Evolutionary conservation across 2,329 filamentous ascomycete species (phyloP).

Genomic region (Scortechinia acanthostroma): DNA sequence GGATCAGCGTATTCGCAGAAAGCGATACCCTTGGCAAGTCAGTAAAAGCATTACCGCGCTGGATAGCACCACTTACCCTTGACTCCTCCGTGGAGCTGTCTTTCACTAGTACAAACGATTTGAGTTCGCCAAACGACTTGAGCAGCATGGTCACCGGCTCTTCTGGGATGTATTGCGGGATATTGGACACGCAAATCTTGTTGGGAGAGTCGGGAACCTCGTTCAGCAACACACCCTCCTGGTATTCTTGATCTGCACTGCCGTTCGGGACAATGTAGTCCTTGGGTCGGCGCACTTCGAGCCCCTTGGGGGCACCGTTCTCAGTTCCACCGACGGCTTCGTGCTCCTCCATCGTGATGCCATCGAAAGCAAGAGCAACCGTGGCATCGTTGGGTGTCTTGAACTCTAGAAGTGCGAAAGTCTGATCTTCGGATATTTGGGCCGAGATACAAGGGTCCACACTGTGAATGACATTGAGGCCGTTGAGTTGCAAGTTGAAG

Average conservation of each 20-base stretch:
- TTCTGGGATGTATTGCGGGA: constrained; percentile 80
- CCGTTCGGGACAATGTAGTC: constrained; percentile 90
- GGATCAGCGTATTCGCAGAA: constrained; percentile 92
- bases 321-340: constrained; percentile 42
- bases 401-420: constrained; percentile 86
- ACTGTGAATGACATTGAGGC: constrained; percentile 82
- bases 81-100: constrained; percentile 81
- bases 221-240: constrained; percentile 71
- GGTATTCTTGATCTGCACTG: constrained; percentile 65
- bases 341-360: constrained; percentile 69
- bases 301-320: constrained; percentile 40
- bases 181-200: constrained; percentile 88
- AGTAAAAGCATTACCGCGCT: background rate
- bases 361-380: constrained; percentile 81
- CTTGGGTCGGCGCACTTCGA: constrained; percentile 80
- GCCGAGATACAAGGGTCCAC: constrained; percentile 79
- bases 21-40: constrained; percentile 67
- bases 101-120: constrained; percentile 84
- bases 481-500: constrained; percentile 94
- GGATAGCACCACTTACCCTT: constrained; percentile 48
- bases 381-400: constrained; percentile 82
- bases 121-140: constrained; percentile 84
- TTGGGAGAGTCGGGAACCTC: constrained; percentile 85
- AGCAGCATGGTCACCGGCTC: constrained; percentile 88
- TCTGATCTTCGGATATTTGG: constrained; percentile 71